A percentile compares a stretch with the other conserved stretches of the same genome.
Conservation (phyloP, 352 stramenopile species). For the Pythium utonaiense region DNA sequence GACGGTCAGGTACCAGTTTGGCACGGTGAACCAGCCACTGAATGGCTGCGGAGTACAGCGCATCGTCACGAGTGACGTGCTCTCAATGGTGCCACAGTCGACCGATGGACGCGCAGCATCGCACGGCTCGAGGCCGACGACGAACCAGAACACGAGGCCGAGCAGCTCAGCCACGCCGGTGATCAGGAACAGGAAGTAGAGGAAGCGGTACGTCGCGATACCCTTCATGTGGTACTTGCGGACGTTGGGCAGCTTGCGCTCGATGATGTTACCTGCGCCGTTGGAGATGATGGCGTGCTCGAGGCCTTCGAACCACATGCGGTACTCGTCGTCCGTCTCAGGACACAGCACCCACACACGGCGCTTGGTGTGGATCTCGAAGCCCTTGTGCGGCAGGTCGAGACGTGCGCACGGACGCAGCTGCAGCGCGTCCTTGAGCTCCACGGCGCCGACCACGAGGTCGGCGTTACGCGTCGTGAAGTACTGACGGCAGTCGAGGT, state of each 20-base stretch:
- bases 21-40: conserved; percentile 45
- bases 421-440: conserved; percentile 84
- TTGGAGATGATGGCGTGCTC: conserved; percentile 77
- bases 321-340: conserved; percentile 83
- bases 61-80: conserved; percentile 50
- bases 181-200: conserved; percentile 84
- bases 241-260: conserved; percentile 84
- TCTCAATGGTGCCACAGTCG: conserved; percentile 60
- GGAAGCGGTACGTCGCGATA: conserved; percentile 69
- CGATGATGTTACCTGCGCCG: conserved; percentile 83
- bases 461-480: conserved; percentile 83
- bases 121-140: conserved; percentile 73
- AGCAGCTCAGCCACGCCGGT: conserved; percentile 67
- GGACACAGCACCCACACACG: conserved; percentile 85
- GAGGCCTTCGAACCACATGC: conserved; percentile 82
- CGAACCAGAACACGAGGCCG: conserved; percentile 83
- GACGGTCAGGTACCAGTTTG: conserved; percentile 37
- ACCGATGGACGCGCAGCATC: conserved; percentile 42
- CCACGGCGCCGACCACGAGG: conserved; percentile 72
- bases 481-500: conserved; percentile 84
- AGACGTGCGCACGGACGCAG: conserved; percentile 75
- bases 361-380: conserved; percentile 84
- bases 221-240: conserved; percentile 90
- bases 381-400: conserved; percentile 83
- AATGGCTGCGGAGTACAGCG: conserved; percentile 44